Conservation (phyloP, 2,329 filamentous ascomycete genomes). For the Colletotrichum shisoi region DNA sequence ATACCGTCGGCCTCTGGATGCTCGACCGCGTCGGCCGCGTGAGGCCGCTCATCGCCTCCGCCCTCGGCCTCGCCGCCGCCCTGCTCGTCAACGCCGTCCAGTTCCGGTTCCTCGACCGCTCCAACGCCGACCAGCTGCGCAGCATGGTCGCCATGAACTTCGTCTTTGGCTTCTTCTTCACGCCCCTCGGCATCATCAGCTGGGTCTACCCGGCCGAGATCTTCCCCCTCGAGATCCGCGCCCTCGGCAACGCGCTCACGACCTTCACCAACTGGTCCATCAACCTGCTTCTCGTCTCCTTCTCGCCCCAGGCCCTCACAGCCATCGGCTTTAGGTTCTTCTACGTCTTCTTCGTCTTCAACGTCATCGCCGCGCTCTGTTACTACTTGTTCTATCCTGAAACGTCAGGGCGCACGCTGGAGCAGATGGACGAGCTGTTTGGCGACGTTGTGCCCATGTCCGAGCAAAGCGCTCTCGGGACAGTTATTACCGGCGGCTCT, state of each 20-base stretch:
- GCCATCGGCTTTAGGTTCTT: conserved; percentile 57
- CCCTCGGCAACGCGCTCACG: conserved; percentile 45
- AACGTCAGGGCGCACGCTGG: conserved; percentile 46
- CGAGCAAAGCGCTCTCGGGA: conserved; percentile 6
- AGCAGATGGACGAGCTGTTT: conserved; percentile 51
- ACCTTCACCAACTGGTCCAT: conserved; percentile 47
- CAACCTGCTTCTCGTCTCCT: conserved; percentile 58
- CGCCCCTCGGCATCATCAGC: conserved; percentile 54
- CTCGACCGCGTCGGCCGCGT: conserved; percentile 58
- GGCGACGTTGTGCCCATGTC: conserved; percentile 39
- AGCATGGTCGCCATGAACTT: conserved; percentile 48
- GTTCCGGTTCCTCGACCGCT: conserved; percentile 42
- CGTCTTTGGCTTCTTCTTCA: conserved; percentile 47
- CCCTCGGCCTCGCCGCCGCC: conserved; percentile 43
- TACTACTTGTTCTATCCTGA: conserved; percentile 47
- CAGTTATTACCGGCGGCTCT: not conserved
- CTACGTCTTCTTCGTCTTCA: conserved; percentile 45
- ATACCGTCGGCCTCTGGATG: conserved; percentile 55
- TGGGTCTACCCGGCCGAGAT: conserved; percentile 53
- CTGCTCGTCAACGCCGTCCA: conserved; percentile 46
- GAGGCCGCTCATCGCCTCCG: conserved; percentile 56
- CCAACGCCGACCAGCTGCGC: conserved; percentile 44
- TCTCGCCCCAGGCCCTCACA: conserved; percentile 55
- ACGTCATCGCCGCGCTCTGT: conserved; percentile 41
- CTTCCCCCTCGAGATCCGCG: conserved; percentile 49